Percentiles rank a stretch among this genome's conserved stretches.
These are phyloP conservation scores for Saturnispora ahearnii DNA, from an alignment of 805 yeast genomes.

Conservation along the genomic window DNA sequence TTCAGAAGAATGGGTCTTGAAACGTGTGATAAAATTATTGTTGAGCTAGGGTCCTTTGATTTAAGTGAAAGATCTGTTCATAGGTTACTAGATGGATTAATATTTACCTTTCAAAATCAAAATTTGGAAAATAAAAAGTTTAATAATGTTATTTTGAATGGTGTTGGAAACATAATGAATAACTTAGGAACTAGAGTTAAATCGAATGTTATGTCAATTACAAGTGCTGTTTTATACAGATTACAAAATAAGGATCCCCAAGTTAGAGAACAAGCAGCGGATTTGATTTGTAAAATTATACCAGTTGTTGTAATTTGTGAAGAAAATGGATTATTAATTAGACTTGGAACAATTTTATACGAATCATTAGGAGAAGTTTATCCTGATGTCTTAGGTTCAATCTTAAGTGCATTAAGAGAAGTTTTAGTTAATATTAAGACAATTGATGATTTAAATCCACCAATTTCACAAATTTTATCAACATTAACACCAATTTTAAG, in stretches of 20 bases:
- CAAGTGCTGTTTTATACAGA: slow-evolving; percentile 63
- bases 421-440: slow-evolving; percentile 52
- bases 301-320: slow-evolving; percentile 58
- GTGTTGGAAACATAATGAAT: slow-evolving; percentile 53
- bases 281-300: slow-evolving; percentile 56
- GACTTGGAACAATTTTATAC: slow-evolving; percentile 66
- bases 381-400: slow-evolving; percentile 88
- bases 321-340: slow-evolving; percentile 52
- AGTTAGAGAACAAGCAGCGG: slow-evolving; percentile 79
- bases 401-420: slow-evolving; percentile 58
- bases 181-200: slow-evolving; percentile 56
- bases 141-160: slow-evolving; percentile 38
- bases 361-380: slow-evolving; percentile 92
- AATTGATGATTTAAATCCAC: slow-evolving; percentile 60
- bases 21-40: slow-evolving; percentile 49
- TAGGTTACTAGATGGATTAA: slow-evolving; percentile 66
- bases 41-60: slow-evolving; percentile 45
- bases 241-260: slow-evolving; percentile 62
- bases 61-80: slow-evolving; percentile 52
- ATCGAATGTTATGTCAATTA: slow-evolving; percentile 65
- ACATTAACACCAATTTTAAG: slow-evolving; percentile 85
- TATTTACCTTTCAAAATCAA: slow-evolving; percentile 78
- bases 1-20: slow-evolving; percentile 73
- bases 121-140: slow-evolving; percentile 35
- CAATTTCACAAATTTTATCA: slow-evolving; percentile 73